phyloP scores from a whole-genome alignment of 495 filamentous ascomycete species.

The Hypoxylon fragiforme region DNA sequence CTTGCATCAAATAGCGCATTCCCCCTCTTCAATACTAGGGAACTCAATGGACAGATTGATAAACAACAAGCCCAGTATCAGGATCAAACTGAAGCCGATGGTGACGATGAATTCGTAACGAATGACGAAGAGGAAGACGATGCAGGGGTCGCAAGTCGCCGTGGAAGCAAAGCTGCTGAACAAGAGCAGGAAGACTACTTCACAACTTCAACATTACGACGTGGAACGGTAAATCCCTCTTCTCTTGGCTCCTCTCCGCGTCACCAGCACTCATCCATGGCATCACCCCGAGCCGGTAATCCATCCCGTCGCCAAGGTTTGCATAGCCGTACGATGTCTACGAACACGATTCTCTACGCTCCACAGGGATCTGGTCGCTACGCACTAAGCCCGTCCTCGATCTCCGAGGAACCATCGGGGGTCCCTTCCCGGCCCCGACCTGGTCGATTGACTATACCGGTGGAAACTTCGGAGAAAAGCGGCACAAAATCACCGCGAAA shows the following conservation, averaged over 20 bases:
- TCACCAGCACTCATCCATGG: slow-evolving; percentile 26
- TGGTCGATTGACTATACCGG: slow-evolving; percentile 28
- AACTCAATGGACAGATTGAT: slow-evolving; percentile 27
- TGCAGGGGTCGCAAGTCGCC: slow-evolving; percentile 40
- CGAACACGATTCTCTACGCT: slow-evolving; percentile 76
- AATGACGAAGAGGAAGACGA: slow-evolving; percentile 67
- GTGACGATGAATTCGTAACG: slow-evolving; percentile 87
- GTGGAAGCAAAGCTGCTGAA: slow-evolving; percentile 19
- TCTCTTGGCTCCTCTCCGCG: slow-evolving; percentile 29
- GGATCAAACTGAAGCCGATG: slow-evolving; percentile 75
- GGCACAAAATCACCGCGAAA: slow-evolving; percentile 35
- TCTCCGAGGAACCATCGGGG: slow-evolving; percentile 42
- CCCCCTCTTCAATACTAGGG: slow-evolving; percentile 35
- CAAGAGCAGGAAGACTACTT: slow-evolving; percentile 54
- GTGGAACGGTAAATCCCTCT: slow-evolving; percentile 21
- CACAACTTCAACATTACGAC: slow-evolving; percentile 41
- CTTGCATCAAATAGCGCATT: slow-evolving; percentile 48
- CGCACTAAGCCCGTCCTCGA: slow-evolving; percentile 53
- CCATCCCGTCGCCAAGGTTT: slow-evolving; percentile 39
- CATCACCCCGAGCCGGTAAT: slow-evolving; percentile 40
- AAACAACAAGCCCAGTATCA: slow-evolving; percentile 43
- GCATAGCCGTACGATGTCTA: slow-evolving; percentile 70
- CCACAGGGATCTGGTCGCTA: slow-evolving; percentile 48
- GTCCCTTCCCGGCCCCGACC: slow-evolving; percentile 39
- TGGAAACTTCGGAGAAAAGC: slow-evolving; percentile 21